Evolutionary conservation across 345 rosid species (phyloP).

Genomic region (Bruguiera sexangula): DNA sequence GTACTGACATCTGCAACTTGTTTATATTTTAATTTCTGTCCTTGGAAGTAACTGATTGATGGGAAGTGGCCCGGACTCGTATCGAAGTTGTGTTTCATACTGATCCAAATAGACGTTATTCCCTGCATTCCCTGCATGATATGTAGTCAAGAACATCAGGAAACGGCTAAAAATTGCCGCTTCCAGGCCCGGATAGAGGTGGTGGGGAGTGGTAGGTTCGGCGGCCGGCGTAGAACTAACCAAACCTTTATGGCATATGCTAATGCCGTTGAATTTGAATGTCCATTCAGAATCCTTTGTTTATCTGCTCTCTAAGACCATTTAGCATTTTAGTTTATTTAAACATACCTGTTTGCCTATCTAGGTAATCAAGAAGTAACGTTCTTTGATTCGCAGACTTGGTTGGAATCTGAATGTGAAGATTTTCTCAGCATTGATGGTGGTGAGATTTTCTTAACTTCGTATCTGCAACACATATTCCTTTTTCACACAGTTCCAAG

Average conservation of each 20-base stretch:
- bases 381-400: constrained; percentile 55
- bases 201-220: too few relatives aligned
- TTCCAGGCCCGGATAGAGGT: too few relatives aligned
- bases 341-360: not conserved
- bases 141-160: not conserved
- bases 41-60: too few relatives aligned
- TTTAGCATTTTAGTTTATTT: too few relatives aligned
- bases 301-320: too few relatives aligned
- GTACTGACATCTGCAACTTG: too few relatives aligned
- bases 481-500: not conserved
- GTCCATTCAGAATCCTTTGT: too few relatives aligned
- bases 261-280: not conserved
- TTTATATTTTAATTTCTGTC: too few relatives aligned
- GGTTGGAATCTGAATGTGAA: constrained; percentile 65
- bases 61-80: not conserved
- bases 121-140: not conserved
- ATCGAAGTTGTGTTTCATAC: too few relatives aligned
- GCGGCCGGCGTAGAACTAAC: too few relatives aligned
- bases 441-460: constrained; percentile 31
- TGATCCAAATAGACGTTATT: not conserved
- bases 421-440: constrained; percentile 59
- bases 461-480: constrained; percentile 2
- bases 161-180: not conserved
- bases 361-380: constrained; percentile 42
- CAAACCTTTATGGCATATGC: too few relatives aligned